A percentile compares a stretch with the other conserved stretches of the same genome.
phyloP scores from a whole-genome alignment of 768 basidiomycete genomes.

The Calocybe indica region DNA sequence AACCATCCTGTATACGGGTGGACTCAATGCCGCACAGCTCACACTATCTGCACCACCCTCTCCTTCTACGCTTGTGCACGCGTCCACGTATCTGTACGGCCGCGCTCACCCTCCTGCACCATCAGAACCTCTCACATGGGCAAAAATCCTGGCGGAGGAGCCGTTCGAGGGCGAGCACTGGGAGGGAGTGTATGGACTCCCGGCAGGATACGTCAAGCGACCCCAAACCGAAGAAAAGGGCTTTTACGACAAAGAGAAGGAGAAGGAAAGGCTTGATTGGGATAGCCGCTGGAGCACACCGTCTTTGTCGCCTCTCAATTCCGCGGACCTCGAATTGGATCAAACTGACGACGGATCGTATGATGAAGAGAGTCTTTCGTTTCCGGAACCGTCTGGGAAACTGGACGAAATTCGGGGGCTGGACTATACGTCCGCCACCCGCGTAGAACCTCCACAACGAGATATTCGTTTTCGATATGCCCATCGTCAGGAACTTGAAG shows the following conservation, averaged over 20 bases:
- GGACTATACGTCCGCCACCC: no score
- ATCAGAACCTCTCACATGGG: conserved; percentile 57
- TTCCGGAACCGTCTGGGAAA: neutral
- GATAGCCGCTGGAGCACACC: conserved; percentile 55
- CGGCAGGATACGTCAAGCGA: conserved; percentile 31
- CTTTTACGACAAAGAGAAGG: conserved; percentile 15
- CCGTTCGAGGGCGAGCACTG: conserved; percentile 85
- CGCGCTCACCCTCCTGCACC: conserved; percentile 38
- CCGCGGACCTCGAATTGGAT: conserved; percentile 46
- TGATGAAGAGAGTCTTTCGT: neutral
- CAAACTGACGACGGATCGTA: conserved; percentile 17
- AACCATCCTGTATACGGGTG: neutral
- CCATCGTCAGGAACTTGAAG: conserved; percentile 55
- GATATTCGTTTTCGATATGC: conserved; percentile 6
- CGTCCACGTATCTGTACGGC: conserved; percentile 45
- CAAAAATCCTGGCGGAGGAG: conserved; percentile 73
- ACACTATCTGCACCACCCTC: conserved; percentile 50
- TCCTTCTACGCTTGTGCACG: conserved; percentile 41
- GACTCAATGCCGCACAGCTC: conserved; percentile 30
- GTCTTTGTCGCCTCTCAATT: conserved; percentile 61
- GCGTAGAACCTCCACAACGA: no score
- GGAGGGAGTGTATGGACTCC: conserved; percentile 62
- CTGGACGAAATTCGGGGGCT: neutral
- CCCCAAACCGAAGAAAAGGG: conserved; percentile 22
- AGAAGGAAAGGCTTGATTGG: conserved; percentile 17